A percentile compares a stretch with the other conserved stretches of the same genome.
Evolutionary conservation across 2,329 filamentous ascomycete species (phyloP).

Genomic region (Periconia macrospinosa): DNA sequence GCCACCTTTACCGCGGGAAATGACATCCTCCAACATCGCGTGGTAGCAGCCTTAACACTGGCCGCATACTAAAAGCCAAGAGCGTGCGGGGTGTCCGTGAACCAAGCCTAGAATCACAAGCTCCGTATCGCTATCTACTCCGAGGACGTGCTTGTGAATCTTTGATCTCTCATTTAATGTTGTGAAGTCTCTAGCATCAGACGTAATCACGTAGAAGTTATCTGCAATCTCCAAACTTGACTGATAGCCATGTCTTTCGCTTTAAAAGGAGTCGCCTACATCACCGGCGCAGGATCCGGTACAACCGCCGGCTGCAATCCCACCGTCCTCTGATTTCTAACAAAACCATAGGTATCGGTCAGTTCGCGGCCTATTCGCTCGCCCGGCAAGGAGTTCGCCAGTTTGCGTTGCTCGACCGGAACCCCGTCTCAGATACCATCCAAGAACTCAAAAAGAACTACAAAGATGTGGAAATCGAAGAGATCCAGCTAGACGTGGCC

Average conservation of each 20-base stretch:
- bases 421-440: constrained; percentile 36
- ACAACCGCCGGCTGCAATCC: constrained; percentile 11
- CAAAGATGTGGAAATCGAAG: constrained; percentile 46
- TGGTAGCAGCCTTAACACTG: no score
- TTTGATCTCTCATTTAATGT: no score
- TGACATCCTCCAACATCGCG: constrained; percentile 4
- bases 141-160: no score
- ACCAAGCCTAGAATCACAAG: neutral
- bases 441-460: constrained; percentile 40
- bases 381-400: constrained; percentile 52
- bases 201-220: neutral
- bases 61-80: no score
- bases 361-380: constrained; percentile 51
- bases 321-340: constrained; percentile 3
- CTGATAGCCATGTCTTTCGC: constrained; percentile 36
- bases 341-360: constrained; percentile 51
- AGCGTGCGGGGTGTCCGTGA: neutral
- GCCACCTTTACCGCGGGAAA: constrained; percentile 14
- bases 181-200: neutral
- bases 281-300: constrained; percentile 54
- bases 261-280: constrained; percentile 52
- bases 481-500: constrained; percentile 52
- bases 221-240: no score
- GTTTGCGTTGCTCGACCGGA: constrained; percentile 53
- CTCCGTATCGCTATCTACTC: neutral